Evolutionary conservation across 2,329 filamentous ascomycete species (phyloP), one percentile per base, ranked within the genome.

Genomic region (Falciphora oryzae): DNA sequence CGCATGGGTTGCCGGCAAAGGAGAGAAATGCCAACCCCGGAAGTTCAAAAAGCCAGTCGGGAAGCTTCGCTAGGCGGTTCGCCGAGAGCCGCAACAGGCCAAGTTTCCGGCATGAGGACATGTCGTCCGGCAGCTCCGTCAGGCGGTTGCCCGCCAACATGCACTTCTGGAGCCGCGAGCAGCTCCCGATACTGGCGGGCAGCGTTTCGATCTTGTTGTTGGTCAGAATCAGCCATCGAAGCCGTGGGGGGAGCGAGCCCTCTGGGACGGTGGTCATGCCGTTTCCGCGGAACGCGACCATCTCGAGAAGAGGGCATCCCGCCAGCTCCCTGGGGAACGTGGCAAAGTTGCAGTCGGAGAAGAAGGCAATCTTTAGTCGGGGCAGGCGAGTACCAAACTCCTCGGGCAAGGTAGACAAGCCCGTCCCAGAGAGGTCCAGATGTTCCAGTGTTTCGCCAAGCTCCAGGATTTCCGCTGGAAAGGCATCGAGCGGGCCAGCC

Each of bases 191-290:
- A 69, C 74, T 78, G 25, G 67, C 68, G 0, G 80, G 79, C 10
- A 83, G 70, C 10, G 66, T 63, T 4, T 66, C 65, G 57, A 83
- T 75, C 56, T 69, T 66, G 69, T 83, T 83, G 68, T 79, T 75
- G 25, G 80, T 82, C 16, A 83, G 71, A 63, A 82, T 81, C 56
- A 83, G 71, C 77, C 79, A 81, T n/a, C 79, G 73, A 25, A 83
- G 72, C 13, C 70, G 75, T 10, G 74, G 73, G 11, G 80, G 80
- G 25, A 83, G 70, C 16, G 66, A 69, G 38, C 73, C 72, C 65
- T 80, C 78, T 18, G 78, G 77, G 31, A 82, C 72, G 7, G 68
- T 68, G 8, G 68, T 68, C 79, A 83, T 82, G 63, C 70, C 70
- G 70, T 83, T 83, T 65, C 71, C 71, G 27, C 79, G 79, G 66